Percentiles rank a stretch among this genome's conserved stretches.
These are phyloP conservation scores for Lomentospora prolificans DNA, from an alignment of 2,329 filamentous ascomycete species.

Conservation along the genomic window DNA sequence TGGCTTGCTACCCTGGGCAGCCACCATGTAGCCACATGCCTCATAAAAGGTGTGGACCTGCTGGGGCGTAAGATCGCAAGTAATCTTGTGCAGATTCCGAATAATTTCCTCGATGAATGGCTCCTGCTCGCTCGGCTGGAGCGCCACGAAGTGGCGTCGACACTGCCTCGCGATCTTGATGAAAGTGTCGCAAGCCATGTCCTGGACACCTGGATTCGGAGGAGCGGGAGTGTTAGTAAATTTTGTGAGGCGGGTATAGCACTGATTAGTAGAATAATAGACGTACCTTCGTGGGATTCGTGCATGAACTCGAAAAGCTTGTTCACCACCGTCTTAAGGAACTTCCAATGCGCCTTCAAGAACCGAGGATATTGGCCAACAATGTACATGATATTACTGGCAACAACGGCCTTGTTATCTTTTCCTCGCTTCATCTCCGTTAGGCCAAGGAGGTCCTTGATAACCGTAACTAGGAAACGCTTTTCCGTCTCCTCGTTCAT, in stretches of 20 bases:
- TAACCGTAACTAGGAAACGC: conserved; percentile 94
- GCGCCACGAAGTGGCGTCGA: conserved; percentile 89
- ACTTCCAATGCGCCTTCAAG: conserved; percentile 99
- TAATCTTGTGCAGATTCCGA: conserved; percentile 89
- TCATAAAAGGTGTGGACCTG: conserved; percentile 99
- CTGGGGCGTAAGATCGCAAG: conserved; percentile 86
- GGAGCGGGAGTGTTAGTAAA: conserved; percentile 16
- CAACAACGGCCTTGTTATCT: conserved; percentile 98
- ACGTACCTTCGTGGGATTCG: conserved; percentile 86
- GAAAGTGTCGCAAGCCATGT: conserved; percentile 99
- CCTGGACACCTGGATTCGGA: conserved; percentile 64
- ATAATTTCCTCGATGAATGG: conserved; percentile 99
- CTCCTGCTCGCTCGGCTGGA: conserved; percentile 88
- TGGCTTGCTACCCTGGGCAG: conserved; percentile 88
- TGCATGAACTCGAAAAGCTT: conserved; percentile 99
- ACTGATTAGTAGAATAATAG: too few relatives aligned
- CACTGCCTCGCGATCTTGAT: conserved; percentile 99
- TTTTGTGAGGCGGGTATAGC: too few relatives aligned
- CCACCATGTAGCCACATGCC: conserved; percentile 98
- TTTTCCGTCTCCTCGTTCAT: conserved; percentile 99
- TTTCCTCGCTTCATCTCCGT: conserved; percentile 99
- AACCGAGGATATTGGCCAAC: conserved; percentile 97
- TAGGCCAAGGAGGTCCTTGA: conserved; percentile 91
- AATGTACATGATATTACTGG: conserved; percentile 99
- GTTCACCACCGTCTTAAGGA: conserved; percentile 98